A percentile compares a stretch with the other conserved stretches of the same genome.
phyloP scores from a whole-genome alignment of 331 rosid genomes.

The Arachis monticola region DNA sequence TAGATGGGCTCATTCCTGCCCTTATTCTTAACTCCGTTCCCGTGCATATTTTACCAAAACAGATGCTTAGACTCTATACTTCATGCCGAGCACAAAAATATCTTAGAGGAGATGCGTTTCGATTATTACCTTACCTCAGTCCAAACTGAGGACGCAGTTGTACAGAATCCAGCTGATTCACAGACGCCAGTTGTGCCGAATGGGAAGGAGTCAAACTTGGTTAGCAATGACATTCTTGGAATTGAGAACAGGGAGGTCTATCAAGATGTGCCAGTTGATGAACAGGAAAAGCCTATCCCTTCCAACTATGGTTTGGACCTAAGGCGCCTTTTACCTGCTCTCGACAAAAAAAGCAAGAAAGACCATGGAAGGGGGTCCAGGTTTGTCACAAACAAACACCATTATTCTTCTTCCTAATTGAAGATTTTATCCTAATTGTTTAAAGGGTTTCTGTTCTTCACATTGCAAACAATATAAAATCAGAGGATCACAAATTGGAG shows the following conservation, averaged over 20 bases:
- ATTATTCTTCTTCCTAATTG: constrained; percentile 10
- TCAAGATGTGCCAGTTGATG: constrained; percentile 44
- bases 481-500: constrained; percentile 8
- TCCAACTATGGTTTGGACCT: constrained; percentile 57
- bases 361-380: constrained; percentile 50
- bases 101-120: constrained; percentile 88
- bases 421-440: neutral
- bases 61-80: constrained; percentile 94
- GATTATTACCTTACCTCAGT: constrained; percentile 66
- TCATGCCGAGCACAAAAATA: constrained; percentile 84
- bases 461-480: neutral
- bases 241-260: constrained; percentile 43
- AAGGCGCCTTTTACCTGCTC: constrained; percentile 61
- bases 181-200: constrained; percentile 34
- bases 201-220: constrained; percentile 42
- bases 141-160: constrained; percentile 28
- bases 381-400: constrained; percentile 37
- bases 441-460: neutral
- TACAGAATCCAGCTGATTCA: constrained; percentile 35
- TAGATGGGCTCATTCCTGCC: neutral
- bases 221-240: constrained; percentile 46
- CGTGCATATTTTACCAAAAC: constrained; percentile 32
- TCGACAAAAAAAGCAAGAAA: constrained; percentile 46
- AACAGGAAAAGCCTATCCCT: constrained; percentile 39
- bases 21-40: too few species aligned